phyloP scores from a whole-genome alignment of 345 rosid species.

The Populus davidiana region DNA sequence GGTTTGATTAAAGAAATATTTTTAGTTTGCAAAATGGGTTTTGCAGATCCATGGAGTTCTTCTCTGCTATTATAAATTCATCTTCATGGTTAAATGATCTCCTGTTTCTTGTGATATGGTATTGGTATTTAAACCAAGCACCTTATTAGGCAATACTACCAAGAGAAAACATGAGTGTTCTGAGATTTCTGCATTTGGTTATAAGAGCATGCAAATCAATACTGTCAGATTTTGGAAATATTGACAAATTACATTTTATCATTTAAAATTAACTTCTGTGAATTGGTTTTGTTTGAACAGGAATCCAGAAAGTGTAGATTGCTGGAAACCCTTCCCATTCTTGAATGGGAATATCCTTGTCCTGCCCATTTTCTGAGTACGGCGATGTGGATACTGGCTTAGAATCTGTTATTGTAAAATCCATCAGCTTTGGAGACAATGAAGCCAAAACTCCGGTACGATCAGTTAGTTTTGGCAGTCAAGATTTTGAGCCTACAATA shows the following conservation, averaged over 20 bases:
- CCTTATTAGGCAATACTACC: not conserved
- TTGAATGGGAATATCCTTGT: constrained; percentile 64
- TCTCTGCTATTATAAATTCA: not conserved
- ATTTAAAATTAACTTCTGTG: not conserved
- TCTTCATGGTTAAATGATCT: not conserved
- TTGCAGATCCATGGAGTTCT: constrained; percentile 26
- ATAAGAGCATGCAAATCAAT: not conserved
- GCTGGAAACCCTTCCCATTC: constrained; percentile 9
- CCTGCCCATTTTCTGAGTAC: constrained; percentile 57
- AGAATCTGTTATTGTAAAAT: constrained; percentile 70
- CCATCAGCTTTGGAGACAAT: constrained; percentile 71
- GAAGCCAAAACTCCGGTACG: constrained; percentile 56
- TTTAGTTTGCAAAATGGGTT: constrained; percentile 18
- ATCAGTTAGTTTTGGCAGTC: constrained; percentile 59
- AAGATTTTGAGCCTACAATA: constrained; percentile 55
- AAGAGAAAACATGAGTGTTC: not conserved
- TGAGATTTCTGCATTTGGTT: not conserved
- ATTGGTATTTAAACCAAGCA: not conserved
- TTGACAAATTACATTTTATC: not conserved
- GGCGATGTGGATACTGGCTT: constrained; percentile 55
- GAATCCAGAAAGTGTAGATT: constrained; percentile 15
- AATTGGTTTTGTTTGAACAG: constrained; percentile 21
- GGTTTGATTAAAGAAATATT: not conserved
- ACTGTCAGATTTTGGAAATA: not conserved
- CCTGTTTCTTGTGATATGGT: not conserved